Evolutionary conservation across 2,329 filamentous ascomycete genomes (phyloP), one percentile per base, ranked within the genome.

Genomic region (Xylaria sp.): DNA sequence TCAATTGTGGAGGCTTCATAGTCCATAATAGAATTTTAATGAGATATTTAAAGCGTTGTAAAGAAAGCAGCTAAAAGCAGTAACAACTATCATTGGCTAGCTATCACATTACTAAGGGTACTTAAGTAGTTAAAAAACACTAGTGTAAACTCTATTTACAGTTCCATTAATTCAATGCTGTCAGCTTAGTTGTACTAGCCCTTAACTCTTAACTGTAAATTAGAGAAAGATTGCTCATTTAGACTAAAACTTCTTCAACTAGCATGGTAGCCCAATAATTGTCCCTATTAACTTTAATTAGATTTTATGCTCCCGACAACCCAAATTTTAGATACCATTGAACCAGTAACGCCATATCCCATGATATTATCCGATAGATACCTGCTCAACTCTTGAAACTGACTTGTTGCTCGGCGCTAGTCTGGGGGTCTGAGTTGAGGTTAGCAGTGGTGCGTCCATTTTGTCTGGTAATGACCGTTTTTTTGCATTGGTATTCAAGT

Each of bases 401-500:
- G 44, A 59, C 15, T 42, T 46, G 5, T 66, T 36, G 15, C 58
- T 64, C 31, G 48, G 26, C 17, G 26, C 17, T 33, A 46, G 56
- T 26, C 31, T 51, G 9, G 59, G 6, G 6, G 51, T 59, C 17
- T 42, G 54, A 13, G 23, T 57, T 2, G 49, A 33, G 31, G 15
- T 20, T 9, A 56, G 56, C 26, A 60, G 60, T 38, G 64, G 66
- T 20, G 46, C 63, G 36, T 28, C 51, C n/a, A 44, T 67, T 33
- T 17, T 23, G 26, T 70, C 70, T 17, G 46, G 56, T 6, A 60
- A 59, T 40, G 60, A 11, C 3, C 68, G 66, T 40, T 56, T 67
- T 46, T 72, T 72, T 3, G 63, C 10, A 13, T 26, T 38, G 5
- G 9, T 28, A 11, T 20, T 51, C 15, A 71, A 53, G 42, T 66